These are phyloP conservation scores for Fusarium coicis DNA, from an alignment of 2,329 filamentous ascomycete species.

Conservation along the genomic window DNA sequence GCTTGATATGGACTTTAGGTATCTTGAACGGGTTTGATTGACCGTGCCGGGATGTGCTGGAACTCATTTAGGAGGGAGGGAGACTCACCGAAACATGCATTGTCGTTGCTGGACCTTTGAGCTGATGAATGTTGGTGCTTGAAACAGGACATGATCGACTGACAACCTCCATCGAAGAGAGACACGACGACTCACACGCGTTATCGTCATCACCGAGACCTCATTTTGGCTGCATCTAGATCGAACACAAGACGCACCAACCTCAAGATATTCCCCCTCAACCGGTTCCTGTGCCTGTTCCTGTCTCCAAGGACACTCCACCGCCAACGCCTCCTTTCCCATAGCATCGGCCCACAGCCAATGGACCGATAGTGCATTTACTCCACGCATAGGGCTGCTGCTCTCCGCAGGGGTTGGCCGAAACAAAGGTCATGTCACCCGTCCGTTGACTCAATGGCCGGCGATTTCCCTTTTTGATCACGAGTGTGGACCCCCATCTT, in stretches of 20 bases:
- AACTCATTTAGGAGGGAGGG: background rate
- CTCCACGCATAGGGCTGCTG: conserved; percentile 47
- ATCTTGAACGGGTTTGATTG: conserved; percentile 5
- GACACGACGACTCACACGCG: conserved; percentile 5
- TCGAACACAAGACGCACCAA: conserved; percentile 8
- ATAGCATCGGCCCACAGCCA: conserved; percentile 29
- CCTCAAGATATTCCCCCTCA: conserved; percentile 11
- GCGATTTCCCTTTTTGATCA: conserved; percentile 37
- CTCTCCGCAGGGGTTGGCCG: conserved; percentile 28
- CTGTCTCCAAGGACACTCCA: conserved; percentile 4
- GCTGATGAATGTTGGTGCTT: conserved; percentile 7
- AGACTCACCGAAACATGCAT: conserved; percentile 3
- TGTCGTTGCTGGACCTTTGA: background rate
- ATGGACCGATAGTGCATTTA: conserved; percentile 29
- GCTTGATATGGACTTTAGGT: background rate
- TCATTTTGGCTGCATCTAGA: background rate
- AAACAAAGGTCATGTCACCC: conserved; percentile 30
- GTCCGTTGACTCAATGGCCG: conserved; percentile 43
- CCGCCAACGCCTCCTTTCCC: conserved; percentile 17
- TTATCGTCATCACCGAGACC: conserved; percentile 1
- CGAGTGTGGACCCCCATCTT: conserved; percentile 18
- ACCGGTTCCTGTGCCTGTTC: conserved; percentile 17
- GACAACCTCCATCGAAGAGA: background rate
- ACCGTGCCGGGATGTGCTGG: background rate
- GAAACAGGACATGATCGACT: conserved; percentile 14